Evolutionary conservation across 768 basidiomycete genomes (phyloP).

Genomic region (Pseudohyphozyma bogoriensis): DNA sequence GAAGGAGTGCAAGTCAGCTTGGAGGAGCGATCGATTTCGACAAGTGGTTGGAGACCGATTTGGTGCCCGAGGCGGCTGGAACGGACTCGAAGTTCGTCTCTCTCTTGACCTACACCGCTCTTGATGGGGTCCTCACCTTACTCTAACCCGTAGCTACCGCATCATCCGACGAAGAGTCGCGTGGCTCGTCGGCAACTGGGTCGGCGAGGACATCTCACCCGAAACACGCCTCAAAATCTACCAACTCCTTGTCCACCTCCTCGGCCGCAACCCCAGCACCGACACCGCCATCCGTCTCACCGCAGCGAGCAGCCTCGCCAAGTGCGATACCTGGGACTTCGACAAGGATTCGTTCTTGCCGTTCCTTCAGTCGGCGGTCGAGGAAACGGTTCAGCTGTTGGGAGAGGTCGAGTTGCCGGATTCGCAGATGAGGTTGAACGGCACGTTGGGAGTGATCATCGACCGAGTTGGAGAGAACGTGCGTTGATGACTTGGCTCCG

Average conservation of each 20-base stretch:
- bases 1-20: constrained; percentile 62
- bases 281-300: constrained; percentile 81
- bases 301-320: constrained; percentile 63
- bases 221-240: constrained; percentile 59
- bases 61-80: constrained; percentile 52
- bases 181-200: constrained; percentile 87
- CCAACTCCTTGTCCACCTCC: constrained; percentile 67
- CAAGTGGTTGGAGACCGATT: constrained; percentile 55
- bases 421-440: constrained; percentile 62
- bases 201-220: constrained; percentile 52
- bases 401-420: constrained; percentile 65
- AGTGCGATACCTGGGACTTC: constrained; percentile 66
- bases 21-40: constrained; percentile 58
- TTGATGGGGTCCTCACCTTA: constrained; percentile 6
- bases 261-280: constrained; percentile 54
- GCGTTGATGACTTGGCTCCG: constrained; percentile 7
- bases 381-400: constrained; percentile 59
- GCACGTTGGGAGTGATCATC: constrained; percentile 59
- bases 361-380: constrained; percentile 52
- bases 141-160: constrained; percentile 51
- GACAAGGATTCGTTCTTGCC: constrained; percentile 56
- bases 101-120: not conserved
- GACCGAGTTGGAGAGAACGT: constrained; percentile 44
- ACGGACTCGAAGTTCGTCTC: constrained; percentile 50
- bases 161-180: constrained; percentile 91